Percentiles rank a stretch among this genome's conserved stretches.
Evolutionary conservation across 306 rosid species (phyloP).

Genomic region (Quercus alba): DNA sequence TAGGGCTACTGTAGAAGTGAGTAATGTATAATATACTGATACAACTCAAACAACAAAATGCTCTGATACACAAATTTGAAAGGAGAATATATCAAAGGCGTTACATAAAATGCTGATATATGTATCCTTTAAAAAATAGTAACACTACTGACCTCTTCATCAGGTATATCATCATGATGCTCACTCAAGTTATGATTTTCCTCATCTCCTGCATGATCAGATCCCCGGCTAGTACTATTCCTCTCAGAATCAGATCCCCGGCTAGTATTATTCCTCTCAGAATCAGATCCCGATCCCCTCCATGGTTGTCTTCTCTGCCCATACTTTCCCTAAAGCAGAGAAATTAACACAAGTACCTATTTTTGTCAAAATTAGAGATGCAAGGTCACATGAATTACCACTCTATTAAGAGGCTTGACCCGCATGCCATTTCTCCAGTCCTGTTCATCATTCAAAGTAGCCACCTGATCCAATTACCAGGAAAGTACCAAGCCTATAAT

Average conservation of each 20-base stretch:
- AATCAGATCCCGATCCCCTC: slow-evolving; percentile 52
- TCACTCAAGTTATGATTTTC: slow-evolving; percentile 58
- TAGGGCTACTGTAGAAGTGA: not conserved
- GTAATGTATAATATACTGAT: not conserved
- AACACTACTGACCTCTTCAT: slow-evolving; percentile 60
- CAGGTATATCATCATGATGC: slow-evolving; percentile 56
- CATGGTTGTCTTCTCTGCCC: slow-evolving; percentile 67
- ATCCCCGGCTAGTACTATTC: slow-evolving; percentile 36
- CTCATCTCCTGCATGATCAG: slow-evolving; percentile 60
- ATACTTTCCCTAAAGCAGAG: slow-evolving; percentile 51
- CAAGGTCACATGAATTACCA: slow-evolving; percentile 40
- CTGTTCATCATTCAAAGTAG: slow-evolving; percentile 64
- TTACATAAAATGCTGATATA: not conserved
- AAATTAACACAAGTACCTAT: slow-evolving; percentile 20
- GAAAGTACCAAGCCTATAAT: not conserved
- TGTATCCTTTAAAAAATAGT: not conserved
- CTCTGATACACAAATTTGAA: not conserved
- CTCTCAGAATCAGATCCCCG: slow-evolving; percentile 61
- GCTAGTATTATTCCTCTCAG: slow-evolving; percentile 35
- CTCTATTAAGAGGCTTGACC: slow-evolving; percentile 74
- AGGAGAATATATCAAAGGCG: not conserved
- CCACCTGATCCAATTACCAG: slow-evolving; percentile 49
- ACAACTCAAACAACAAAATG: not conserved
- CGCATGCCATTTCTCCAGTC: slow-evolving; percentile 98
- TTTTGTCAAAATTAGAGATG: slow-evolving; percentile 3